A percentile compares a stretch with the other conserved stretches of the same genome.
These are phyloP conservation scores for Vitis labrusca DNA, from an alignment of 164 flowering plant species.

Conservation along the genomic window DNA sequence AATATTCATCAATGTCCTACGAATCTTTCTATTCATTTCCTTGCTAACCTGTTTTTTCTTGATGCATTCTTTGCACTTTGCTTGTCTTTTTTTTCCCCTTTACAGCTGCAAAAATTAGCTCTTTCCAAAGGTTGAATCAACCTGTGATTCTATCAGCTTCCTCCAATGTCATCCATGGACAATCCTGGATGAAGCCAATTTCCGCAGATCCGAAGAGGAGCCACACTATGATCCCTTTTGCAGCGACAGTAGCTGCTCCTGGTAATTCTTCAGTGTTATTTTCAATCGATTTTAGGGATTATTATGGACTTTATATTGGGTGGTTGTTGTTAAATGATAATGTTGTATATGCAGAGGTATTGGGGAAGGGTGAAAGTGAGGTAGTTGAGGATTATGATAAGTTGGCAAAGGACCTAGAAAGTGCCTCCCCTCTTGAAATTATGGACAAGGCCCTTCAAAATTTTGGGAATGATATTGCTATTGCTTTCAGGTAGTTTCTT, in stretches of 20 bases:
- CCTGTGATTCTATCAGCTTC: slow-evolving; percentile 8
- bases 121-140: slow-evolving; percentile 29
- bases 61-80: not conserved
- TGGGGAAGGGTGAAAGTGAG: slow-evolving; percentile 23
- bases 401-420: slow-evolving; percentile 56
- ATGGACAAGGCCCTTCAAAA: slow-evolving; percentile 46
- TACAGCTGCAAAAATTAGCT: slow-evolving; percentile 31
- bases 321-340: slow-evolving; percentile 3
- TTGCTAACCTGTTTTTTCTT: not conserved
- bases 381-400: slow-evolving; percentile 48
- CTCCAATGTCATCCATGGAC: slow-evolving; percentile 25
- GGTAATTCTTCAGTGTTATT: slow-evolving; percentile 30
- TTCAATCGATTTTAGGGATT: not conserved
- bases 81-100: not conserved
- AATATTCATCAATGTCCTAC: not conserved
- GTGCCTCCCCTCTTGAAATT: slow-evolving; percentile 79
- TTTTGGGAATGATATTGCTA: slow-evolving; percentile 38
- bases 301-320: not conserved
- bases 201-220: slow-evolving; percentile 44
- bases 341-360: no score
- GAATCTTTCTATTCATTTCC: no score
- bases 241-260: slow-evolving; percentile 43
- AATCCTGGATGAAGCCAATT: slow-evolving; percentile 30
- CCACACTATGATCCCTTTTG: slow-evolving; percentile 42
- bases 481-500: not conserved